A percentile compares a stretch with the other conserved stretches of the same genome.
Evolutionary conservation across 495 filamentous ascomycete species (phyloP).

Genomic region (Symbiotaphrina buchneri): DNA sequence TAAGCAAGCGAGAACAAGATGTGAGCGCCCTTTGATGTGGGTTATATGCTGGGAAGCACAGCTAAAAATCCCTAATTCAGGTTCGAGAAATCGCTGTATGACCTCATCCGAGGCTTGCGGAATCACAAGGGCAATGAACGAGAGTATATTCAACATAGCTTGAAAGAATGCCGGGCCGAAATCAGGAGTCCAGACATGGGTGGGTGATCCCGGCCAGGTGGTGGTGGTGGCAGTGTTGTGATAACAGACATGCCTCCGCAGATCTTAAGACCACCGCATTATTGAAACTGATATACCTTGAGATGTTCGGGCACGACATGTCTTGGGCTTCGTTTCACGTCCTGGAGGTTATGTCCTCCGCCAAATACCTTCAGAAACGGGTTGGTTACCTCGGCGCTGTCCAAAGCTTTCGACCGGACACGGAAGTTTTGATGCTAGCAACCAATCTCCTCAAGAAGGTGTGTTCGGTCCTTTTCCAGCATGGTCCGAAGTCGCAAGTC

Average conservation of each 20-base stretch:
- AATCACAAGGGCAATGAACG: slow-evolving; percentile 80
- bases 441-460: slow-evolving; percentile 96
- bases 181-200: slow-evolving; percentile 83
- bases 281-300: slow-evolving; percentile 85
- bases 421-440: slow-evolving; percentile 91
- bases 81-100: slow-evolving; percentile 98
- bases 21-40: no score
- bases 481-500: not conserved
- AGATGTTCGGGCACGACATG: slow-evolving; percentile 99
- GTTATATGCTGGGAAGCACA: no score
- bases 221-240: not conserved
- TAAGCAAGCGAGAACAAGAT: no score
- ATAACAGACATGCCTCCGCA: slow-evolving; percentile 10
- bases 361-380: slow-evolving; percentile 83
- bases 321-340: slow-evolving; percentile 98
- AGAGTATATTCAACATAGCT: slow-evolving; percentile 73
- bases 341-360: slow-evolving; percentile 91
- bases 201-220: slow-evolving; percentile 9
- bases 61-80: no score
- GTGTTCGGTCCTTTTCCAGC: slow-evolving; percentile 1
- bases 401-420: slow-evolving; percentile 87
- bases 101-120: slow-evolving; percentile 88
- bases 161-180: slow-evolving; percentile 87
- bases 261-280: slow-evolving; percentile 92
- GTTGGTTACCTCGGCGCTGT: slow-evolving; percentile 92